A percentile compares a stretch with the other conserved stretches of the same genome.
Conservation (phyloP, 768 basidiomycete genomes). For the Tylopilus plumbeoviolaceoides region DNA sequence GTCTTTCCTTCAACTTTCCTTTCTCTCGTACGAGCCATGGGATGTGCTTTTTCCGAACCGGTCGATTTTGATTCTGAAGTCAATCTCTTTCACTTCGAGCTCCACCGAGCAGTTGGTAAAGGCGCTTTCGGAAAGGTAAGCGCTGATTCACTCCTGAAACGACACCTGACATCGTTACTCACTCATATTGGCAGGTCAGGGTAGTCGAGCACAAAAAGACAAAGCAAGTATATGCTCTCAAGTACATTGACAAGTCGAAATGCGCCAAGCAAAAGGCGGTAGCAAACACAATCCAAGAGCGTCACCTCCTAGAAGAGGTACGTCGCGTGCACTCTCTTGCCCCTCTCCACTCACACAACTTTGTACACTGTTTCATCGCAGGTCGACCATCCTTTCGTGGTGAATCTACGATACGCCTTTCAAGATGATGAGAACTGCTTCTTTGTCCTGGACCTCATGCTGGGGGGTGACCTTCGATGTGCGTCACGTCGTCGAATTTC, state of each 20-base stretch:
- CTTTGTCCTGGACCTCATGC: conserved; percentile 95
- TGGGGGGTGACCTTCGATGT: conserved; percentile 93
- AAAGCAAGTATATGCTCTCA: conserved; percentile 90
- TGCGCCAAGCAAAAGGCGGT: conserved; percentile 90
- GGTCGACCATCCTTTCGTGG: conserved; percentile 88
- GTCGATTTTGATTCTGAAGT: conserved; percentile 82
- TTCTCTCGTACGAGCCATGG: conserved; percentile 49
- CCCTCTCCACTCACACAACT: conserved; percentile 16
- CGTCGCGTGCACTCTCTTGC: conserved; percentile 4
- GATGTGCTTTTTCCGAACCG: conserved; percentile 61
- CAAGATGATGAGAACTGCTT: conserved; percentile 98
- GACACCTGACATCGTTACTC: not conserved
- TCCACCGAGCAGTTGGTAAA: conserved; percentile 92
- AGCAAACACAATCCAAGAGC: conserved; percentile 91
- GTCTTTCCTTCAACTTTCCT: conserved; percentile 28
- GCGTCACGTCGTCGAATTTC: conserved; percentile 30
- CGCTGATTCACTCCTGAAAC: conserved; percentile 6
- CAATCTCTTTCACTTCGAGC: conserved; percentile 94
- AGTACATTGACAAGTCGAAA: conserved; percentile 95
- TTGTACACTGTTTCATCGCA: conserved; percentile 24
- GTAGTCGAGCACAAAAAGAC: conserved; percentile 95
- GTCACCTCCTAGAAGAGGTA: conserved; percentile 89
- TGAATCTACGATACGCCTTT: conserved; percentile 92
- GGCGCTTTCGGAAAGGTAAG: conserved; percentile 96
- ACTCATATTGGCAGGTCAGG: conserved; percentile 66